These are phyloP conservation scores for Carex pumila DNA, from an alignment of 176 grass and related monocot species.

Conservation along the genomic window DNA sequence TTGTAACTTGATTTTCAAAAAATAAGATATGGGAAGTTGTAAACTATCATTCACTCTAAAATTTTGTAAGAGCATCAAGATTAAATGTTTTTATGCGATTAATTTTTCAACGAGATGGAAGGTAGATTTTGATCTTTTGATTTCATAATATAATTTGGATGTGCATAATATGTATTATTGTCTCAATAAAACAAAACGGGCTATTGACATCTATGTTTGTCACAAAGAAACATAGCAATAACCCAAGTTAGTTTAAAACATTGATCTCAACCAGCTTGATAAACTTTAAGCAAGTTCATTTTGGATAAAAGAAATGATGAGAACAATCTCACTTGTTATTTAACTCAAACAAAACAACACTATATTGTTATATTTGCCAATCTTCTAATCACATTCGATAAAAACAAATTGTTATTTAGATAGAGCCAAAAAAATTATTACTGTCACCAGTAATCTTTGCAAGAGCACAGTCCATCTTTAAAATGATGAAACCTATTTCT, in stretches of 20 bases:
- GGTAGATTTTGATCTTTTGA: not conserved
- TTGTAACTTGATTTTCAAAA: not conserved
- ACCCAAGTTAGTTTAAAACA: not conserved
- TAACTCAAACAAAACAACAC: not conserved
- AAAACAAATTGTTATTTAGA: not conserved
- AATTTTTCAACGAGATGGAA: not conserved
- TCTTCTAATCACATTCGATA: not conserved
- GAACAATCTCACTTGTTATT: not conserved
- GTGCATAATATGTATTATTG: not conserved
- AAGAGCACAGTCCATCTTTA: constrained; percentile 64
- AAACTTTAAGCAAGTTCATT: not conserved
- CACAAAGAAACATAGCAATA: not conserved
- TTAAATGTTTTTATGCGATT: not conserved
- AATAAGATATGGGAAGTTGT: not conserved
- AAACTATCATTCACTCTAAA: not conserved
- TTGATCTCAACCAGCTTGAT: not conserved
- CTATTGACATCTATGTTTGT: not conserved
- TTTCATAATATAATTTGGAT: not conserved
- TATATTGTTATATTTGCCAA: not conserved
- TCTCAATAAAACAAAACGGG: not conserved
- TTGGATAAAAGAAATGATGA: not conserved
- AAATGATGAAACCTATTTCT: constrained; percentile 90
- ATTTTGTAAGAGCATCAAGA: not conserved
- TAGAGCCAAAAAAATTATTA: not conserved
- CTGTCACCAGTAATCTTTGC: constrained; percentile 61